Percentiles rank a stretch among this genome's conserved stretches.
Evolutionary conservation across 2,329 filamentous ascomycete species (phyloP).

Genomic region (Pleoardoris graminearum): DNA sequence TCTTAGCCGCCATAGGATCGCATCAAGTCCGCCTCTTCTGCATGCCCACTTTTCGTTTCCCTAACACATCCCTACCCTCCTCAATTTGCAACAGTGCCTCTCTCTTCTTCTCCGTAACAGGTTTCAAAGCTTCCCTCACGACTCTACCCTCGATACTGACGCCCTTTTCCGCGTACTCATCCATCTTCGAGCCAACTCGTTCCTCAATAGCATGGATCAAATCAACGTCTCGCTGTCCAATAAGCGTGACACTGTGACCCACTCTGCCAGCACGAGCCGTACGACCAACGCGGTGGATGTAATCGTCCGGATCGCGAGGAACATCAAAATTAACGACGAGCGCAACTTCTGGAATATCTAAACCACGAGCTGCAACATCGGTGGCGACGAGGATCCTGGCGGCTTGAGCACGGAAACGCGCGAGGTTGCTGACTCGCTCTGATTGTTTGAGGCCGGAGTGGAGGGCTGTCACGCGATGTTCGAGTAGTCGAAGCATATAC

Average conservation of each 20-base stretch:
- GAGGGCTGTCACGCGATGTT: slow-evolving; percentile 87
- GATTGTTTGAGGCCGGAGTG: slow-evolving; percentile 86
- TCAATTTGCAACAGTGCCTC: slow-evolving; percentile 90
- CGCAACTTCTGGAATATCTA: slow-evolving; percentile 91
- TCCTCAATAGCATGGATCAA: slow-evolving; percentile 88
- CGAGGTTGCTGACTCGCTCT: slow-evolving; percentile 84
- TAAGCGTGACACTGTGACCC: slow-evolving; percentile 82
- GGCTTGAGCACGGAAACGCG: slow-evolving; percentile 85
- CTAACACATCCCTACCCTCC: slow-evolving; percentile 85
- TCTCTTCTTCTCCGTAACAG: slow-evolving; percentile 93
- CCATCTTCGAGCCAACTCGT: slow-evolving; percentile 75
- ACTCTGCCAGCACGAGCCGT: slow-evolving; percentile 87
- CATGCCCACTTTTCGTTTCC: slow-evolving; percentile 65
- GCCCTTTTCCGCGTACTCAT: slow-evolving; percentile 81
- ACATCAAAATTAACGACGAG: slow-evolving; percentile 96
- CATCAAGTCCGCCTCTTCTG: slow-evolving; percentile 28
- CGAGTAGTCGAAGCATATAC: slow-evolving; percentile 80
- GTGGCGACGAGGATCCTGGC: slow-evolving; percentile 91
- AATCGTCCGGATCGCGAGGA: slow-evolving; percentile 93
- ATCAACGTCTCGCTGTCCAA: slow-evolving; percentile 91
- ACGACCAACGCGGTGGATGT: slow-evolving; percentile 93
- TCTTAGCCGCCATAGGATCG: too few species aligned
- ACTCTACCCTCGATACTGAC: slow-evolving; percentile 94
- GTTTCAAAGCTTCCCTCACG: slow-evolving; percentile 79
- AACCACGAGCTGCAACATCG: slow-evolving; percentile 89